These are phyloP conservation scores for Metschnikowia colocasiae DNA, from an alignment of 805 yeast species.

Conservation along the genomic window DNA sequence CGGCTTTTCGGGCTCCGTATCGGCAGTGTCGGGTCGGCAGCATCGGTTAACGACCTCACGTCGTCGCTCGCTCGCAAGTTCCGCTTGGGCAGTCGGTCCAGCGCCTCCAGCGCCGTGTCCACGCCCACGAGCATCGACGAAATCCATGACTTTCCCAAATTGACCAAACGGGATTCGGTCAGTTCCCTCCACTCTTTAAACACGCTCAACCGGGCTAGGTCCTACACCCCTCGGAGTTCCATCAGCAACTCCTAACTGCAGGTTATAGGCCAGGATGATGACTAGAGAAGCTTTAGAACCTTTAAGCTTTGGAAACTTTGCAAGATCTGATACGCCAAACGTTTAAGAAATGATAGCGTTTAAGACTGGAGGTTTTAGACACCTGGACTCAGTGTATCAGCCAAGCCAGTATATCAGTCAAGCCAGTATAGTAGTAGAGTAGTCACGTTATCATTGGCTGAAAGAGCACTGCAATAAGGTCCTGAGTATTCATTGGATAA, in stretches of 20 bases:
- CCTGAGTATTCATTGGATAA: no score
- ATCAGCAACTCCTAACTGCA: constrained; percentile 20
- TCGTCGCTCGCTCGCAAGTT: constrained; percentile 46
- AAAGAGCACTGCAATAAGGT: no score
- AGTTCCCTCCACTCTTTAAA: constrained; percentile 39
- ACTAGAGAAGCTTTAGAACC: no score
- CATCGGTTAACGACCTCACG: constrained; percentile 39
- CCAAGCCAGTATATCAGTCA: no score
- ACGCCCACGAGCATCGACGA: constrained; percentile 25
- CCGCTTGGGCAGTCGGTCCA: constrained; percentile 28
- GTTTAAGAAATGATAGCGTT: no score
- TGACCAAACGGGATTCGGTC: constrained; percentile 28
- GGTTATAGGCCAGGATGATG: no score
- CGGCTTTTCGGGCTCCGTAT: constrained; percentile 18
- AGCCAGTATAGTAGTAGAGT: no score
- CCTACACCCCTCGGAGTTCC: constrained; percentile 35
- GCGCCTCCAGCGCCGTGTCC: constrained; percentile 23
- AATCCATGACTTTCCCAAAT: constrained; percentile 18
- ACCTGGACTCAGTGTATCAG: no score
- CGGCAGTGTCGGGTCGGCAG: constrained; percentile 9
- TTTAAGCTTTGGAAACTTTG: no score
- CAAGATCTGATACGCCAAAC: no score
- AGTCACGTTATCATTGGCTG: no score
- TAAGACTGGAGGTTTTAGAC: no score
- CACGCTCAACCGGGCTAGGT: constrained; percentile 33